phyloP scores from a whole-genome alignment of 208 protist species.

The Porcisia hertigi region DNA sequence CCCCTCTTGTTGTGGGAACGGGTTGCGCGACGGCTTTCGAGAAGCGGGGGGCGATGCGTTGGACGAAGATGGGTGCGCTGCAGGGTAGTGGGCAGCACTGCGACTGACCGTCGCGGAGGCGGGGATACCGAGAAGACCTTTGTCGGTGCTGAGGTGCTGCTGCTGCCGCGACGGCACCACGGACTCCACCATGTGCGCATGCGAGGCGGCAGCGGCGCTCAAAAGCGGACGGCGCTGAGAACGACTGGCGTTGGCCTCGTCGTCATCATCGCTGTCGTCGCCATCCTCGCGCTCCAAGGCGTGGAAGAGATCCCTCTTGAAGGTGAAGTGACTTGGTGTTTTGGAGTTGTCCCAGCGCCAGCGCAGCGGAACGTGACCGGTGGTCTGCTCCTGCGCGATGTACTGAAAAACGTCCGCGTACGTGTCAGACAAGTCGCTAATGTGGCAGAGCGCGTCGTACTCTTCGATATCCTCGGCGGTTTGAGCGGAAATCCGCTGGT shows the following conservation, averaged over 20 bases:
- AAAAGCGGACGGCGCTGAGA: slow-evolving; percentile 15
- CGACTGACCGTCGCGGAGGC: background rate
- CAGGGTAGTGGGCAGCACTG: background rate
- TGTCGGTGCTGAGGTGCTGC: slow-evolving; percentile 18
- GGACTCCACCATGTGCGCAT: slow-evolving; percentile 24
- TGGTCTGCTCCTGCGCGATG: slow-evolving; percentile 33
- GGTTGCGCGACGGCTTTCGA: background rate
- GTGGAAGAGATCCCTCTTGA: slow-evolving; percentile 39
- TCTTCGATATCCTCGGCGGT: slow-evolving; percentile 33
- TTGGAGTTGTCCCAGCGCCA: slow-evolving; percentile 55
- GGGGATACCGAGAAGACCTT: background rate
- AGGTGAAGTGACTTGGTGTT: slow-evolving; percentile 48
- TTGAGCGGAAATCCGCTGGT: slow-evolving; percentile 11
- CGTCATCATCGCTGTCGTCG: slow-evolving; percentile 37
- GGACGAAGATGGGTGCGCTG: background rate
- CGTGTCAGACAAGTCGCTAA: slow-evolving; percentile 24
- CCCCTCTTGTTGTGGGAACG: background rate
- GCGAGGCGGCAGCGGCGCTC: background rate
- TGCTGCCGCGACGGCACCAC: slow-evolving; percentile 26
- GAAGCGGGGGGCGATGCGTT: background rate
- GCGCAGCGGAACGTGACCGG: slow-evolving; percentile 32
- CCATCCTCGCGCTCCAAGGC: slow-evolving; percentile 40
- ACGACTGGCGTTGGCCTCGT: slow-evolving; percentile 24
- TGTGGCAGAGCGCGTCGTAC: slow-evolving; percentile 43
- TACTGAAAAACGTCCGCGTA: slow-evolving; percentile 48